Percentiles rank a stretch among this genome's conserved stretches.
Conservation (phyloP, 345 rosid genomes). For the Angophora floribunda region DNA sequence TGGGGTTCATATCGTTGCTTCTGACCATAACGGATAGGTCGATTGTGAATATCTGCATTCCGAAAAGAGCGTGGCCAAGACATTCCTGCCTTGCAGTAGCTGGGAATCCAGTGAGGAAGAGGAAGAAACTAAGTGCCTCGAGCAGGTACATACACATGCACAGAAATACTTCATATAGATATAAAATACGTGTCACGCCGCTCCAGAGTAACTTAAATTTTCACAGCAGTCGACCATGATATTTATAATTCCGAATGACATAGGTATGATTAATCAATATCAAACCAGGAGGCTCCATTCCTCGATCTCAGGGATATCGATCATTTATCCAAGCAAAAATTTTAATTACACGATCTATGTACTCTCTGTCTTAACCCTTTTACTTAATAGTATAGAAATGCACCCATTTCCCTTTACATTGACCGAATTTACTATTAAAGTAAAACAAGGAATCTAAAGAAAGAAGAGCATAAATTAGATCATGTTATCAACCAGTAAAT, state of each 20-base stretch:
- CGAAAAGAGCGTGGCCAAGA: slow-evolving; percentile 17
- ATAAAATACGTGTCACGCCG: not conserved
- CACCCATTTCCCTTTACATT: not conserved
- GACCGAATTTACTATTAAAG: not conserved
- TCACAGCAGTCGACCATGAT: not conserved
- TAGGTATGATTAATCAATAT: not conserved
- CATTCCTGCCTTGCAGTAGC: slow-evolving; percentile 41
- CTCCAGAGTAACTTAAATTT: not conserved
- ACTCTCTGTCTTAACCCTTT: not conserved
- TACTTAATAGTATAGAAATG: not conserved
- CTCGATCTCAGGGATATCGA: not conserved
- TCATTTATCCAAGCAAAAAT: not conserved
- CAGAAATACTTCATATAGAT: not conserved
- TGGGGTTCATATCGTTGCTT: slow-evolving; percentile 78
- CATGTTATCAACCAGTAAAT: not conserved
- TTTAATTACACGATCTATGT: not conserved
- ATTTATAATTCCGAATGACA: not conserved
- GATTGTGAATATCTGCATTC: slow-evolving; percentile 57
- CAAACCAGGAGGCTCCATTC: not conserved
- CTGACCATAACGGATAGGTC: slow-evolving; percentile 40
- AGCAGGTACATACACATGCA: slow-evolving; percentile 8
- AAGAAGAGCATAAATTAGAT: not conserved
- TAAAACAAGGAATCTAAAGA: not conserved
- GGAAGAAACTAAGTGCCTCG: slow-evolving; percentile 40
- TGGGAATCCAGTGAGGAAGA: slow-evolving; percentile 1